phyloP scores from a whole-genome alignment of 331 rosid genomes.

The Cydonia oblonga region DNA sequence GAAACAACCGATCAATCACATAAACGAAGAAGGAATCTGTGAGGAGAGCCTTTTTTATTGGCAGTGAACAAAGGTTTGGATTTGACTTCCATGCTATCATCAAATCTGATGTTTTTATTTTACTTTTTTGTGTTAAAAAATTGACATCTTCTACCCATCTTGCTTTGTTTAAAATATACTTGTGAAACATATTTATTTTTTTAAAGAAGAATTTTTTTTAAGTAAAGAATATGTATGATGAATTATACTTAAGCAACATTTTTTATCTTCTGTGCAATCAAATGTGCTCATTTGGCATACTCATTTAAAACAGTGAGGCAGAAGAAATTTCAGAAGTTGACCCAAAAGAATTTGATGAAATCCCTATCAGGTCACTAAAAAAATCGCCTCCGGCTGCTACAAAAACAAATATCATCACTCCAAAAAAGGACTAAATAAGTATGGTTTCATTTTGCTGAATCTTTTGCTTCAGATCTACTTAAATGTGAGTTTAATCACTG shows the following conservation, averaged over 20 bases:
- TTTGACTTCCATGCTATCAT: background rate
- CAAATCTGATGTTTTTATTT: background rate
- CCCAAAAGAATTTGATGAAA: background rate
- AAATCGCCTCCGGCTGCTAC: background rate
- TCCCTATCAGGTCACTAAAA: background rate
- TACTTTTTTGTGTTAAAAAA: background rate
- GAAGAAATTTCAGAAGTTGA: background rate
- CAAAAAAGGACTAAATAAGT: background rate
- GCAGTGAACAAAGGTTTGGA: background rate
- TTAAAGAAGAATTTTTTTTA: background rate
- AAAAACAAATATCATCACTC: background rate
- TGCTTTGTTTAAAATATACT: background rate
- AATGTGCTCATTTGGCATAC: too few species aligned
- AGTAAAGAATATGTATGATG: background rate
- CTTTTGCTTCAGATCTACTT: too few species aligned
- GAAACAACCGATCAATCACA: too few species aligned
- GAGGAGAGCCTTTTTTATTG: too few species aligned
- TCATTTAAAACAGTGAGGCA: background rate
- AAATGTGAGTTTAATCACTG: background rate
- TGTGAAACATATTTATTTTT: background rate
- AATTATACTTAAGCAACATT: background rate
- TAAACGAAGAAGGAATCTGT: background rate
- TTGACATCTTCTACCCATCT: background rate
- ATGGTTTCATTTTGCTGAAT: background rate
- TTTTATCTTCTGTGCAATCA: too few species aligned